Conservation (phyloP, 2,329 filamentous ascomycete species). For the Sporothrix curviconia region DNA sequence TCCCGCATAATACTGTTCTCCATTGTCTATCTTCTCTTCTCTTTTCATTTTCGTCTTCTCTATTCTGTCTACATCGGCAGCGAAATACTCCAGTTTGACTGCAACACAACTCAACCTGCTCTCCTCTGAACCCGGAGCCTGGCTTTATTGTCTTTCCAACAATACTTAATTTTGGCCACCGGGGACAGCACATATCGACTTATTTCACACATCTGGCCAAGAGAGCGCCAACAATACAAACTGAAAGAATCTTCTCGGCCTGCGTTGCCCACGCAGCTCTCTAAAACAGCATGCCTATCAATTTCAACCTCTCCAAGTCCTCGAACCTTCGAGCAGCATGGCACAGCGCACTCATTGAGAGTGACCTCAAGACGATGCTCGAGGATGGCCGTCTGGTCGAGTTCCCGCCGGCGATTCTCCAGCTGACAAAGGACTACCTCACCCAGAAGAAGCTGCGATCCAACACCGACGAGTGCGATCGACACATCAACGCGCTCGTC, state of each 20-base stretch:
- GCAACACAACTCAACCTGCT: too few relatives aligned
- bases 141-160: background rate
- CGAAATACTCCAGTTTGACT: too few relatives aligned
- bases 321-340: conserved; percentile 2
- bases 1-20: too few relatives aligned
- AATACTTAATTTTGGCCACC: conserved; percentile 7
- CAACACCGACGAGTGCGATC: background rate
- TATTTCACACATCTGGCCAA: background rate
- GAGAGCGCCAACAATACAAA: too few relatives aligned
- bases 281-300: conserved; percentile 6
- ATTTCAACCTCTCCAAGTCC: conserved; percentile 5
- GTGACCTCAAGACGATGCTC: conserved; percentile 4
- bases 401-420: background rate
- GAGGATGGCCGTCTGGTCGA: conserved; percentile 1
- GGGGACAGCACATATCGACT: background rate
- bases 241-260: background rate
- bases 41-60: background rate
- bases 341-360: conserved; percentile 2
- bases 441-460: background rate
- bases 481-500: conserved; percentile 26
- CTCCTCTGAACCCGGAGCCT: too few relatives aligned
- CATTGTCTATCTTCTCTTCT: background rate
- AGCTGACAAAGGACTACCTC: conserved; percentile 9
- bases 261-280: background rate
- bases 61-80: background rate